Base-by-base conservation (phyloP, 495 filamentous ascomycete genomes). In the Achaetomiella virescens region DNA sequence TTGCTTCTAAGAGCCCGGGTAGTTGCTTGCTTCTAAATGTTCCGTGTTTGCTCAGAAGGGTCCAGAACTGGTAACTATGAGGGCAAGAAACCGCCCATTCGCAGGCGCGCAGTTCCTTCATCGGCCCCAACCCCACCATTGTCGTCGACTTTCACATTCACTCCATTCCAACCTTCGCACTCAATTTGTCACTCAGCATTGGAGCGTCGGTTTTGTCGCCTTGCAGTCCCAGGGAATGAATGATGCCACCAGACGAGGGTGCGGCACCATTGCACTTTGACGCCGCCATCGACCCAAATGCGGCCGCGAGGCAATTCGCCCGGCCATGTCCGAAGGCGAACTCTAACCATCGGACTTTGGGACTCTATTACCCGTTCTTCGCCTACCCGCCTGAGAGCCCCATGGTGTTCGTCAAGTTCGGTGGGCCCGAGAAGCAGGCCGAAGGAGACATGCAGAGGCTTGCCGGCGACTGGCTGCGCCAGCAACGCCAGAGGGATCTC, bases 351-450 rank as follows among this genome's bases (percentile, higher is more conserved):
- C 47, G 6, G 21, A n/a, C 47, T 17, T 7, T 2, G 20, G 11
- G 3, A 35, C 31, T 22, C 20, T 38, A 33, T 38, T 6, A 6
- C 11, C 47, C 47, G 12, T 50, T 38, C 18, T 4, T 50, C 18
- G 18, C 47, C 20, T 50, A 50, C 47, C 33, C 31, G 33, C 47
- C 47, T 17, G 20, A 38, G 12, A 12, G 47, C 14, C 47, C 47
- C 47, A n/a, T 50, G 20, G 47, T 50, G 1, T 50, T 50, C 35
- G 47, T 50, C 47, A 50, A 50, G 47, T 50, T 50, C 17, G 47
- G 47, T 50, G 47, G 47, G 14, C 47, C 33, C 47, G 33, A 50
- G 33, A 50, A 50, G 47, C 47, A 50, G 35, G 47, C 47, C 33
- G 47, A 50, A 35, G 47, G 15, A 47, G 44, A 47, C 21, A 27